Evolutionary conservation across 345 rosid genomes (phyloP).

Genomic region (Iberis pinnata): DNA sequence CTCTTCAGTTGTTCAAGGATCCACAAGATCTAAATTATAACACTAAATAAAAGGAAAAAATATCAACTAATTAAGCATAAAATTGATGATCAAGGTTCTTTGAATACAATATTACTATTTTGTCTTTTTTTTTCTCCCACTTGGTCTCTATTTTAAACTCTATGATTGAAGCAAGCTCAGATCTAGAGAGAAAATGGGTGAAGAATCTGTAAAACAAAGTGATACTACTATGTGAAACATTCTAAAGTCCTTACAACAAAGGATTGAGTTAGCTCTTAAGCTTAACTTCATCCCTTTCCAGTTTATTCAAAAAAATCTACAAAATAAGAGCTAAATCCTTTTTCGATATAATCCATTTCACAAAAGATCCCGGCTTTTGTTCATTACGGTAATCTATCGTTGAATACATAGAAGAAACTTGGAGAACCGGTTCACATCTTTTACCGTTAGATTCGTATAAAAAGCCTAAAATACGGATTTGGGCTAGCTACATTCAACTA

Average conservation of each 20-base stretch:
- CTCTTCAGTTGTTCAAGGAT: too few relatives aligned
- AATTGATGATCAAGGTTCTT: constrained; percentile 7
- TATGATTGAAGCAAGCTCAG: not conserved
- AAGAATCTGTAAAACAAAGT: constrained; percentile 28
- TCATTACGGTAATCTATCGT: constrained; percentile 34
- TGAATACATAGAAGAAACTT: constrained; percentile 43
- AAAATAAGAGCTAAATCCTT: constrained; percentile 33
- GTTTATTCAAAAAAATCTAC: constrained; percentile 35
- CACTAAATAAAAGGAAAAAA: not conserved
- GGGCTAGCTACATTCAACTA: constrained; percentile 29
- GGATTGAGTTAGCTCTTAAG: constrained; percentile 37
- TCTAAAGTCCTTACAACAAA: constrained; percentile 28
- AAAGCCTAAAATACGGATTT: constrained; percentile 37
- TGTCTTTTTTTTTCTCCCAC: not conserved
- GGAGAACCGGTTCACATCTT: constrained; percentile 30
- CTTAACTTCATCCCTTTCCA: constrained; percentile 35
- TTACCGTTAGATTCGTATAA: constrained; percentile 36
- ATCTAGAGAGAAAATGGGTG: constrained; percentile 13
- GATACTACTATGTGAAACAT: constrained; percentile 26
- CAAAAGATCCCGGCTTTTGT: constrained; percentile 21
- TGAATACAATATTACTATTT: too few relatives aligned
- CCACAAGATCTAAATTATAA: too few relatives aligned
- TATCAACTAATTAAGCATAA: not conserved
- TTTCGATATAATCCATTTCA: constrained; percentile 34
- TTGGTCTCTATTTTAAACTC: not conserved